A percentile compares a stretch with the other conserved stretches of the same genome.
phyloP scores from a whole-genome alignment of 1,284 basidiomycete species.

The Puccinia novopanici region DNA sequence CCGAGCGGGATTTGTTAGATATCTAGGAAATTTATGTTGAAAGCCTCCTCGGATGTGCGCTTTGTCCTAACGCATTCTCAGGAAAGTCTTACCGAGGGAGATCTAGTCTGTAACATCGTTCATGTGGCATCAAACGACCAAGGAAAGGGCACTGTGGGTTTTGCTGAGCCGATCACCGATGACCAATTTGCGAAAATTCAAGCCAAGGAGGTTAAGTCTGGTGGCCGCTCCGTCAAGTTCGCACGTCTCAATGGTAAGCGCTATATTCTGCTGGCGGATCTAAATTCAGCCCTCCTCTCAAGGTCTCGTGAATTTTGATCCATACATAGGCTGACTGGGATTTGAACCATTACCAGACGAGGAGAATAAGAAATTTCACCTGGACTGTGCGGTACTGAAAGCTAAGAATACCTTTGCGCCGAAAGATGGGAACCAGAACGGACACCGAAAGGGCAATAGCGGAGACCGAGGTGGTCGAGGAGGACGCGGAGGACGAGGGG shows the following conservation, averaged over 20 bases:
- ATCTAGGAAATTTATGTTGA: no score
- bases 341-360: slow-evolving; percentile 13
- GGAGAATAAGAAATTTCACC: slow-evolving; percentile 33
- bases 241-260: slow-evolving; percentile 31
- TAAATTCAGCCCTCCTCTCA: no score
- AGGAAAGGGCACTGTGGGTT: slow-evolving; percentile 29
- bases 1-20: no score
- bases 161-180: slow-evolving; percentile 24
- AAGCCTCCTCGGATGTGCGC: not conserved
- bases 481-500: not conserved
- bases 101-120: slow-evolving; percentile 39
- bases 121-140: slow-evolving; percentile 7
- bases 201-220: slow-evolving; percentile 40
- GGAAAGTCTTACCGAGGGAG: slow-evolving; percentile 31
- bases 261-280: not conserved
- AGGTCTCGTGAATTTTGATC: no score
- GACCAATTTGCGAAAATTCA: slow-evolving; percentile 33
- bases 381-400: slow-evolving; percentile 33
- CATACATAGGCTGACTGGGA: not conserved
- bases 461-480: slow-evolving; percentile 19
- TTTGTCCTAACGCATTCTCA: not conserved
- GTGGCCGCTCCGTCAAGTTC: slow-evolving; percentile 45
- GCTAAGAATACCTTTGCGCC: slow-evolving; percentile 28
- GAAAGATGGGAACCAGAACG: slow-evolving; percentile 6
- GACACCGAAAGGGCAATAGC: not conserved